Evolutionary conservation across 192 early-diverging fungal species (phyloP).

Genomic region (Linnemannia zychae): DNA sequence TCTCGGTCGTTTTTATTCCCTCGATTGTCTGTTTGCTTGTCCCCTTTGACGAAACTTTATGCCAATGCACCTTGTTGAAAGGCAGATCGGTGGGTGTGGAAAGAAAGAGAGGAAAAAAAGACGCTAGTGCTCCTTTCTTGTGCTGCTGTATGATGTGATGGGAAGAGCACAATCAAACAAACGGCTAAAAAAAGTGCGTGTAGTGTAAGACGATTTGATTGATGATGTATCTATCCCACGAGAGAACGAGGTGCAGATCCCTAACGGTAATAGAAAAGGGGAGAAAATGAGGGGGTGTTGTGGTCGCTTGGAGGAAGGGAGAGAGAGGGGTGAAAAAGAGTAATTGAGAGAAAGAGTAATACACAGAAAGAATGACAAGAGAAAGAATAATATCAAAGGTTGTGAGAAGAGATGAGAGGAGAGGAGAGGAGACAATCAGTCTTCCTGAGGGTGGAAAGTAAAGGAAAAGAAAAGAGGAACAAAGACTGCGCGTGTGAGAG

Average conservation of each 20-base stretch:
- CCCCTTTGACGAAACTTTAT: background rate
- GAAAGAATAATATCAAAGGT: background rate
- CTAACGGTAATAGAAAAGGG: background rate
- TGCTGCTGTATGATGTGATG: slow-evolving; percentile 18
- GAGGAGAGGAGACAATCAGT: background rate
- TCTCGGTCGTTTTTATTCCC: background rate
- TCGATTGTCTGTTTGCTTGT: background rate
- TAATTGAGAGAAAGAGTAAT: background rate
- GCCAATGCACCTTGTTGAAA: slow-evolving; percentile 21
- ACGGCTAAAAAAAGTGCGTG: background rate
- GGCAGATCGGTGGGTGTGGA: slow-evolving; percentile 12
- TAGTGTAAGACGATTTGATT: background rate
- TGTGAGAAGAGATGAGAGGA: background rate
- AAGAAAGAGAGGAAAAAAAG: background rate
- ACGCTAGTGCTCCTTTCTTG: background rate
- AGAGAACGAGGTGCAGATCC: background rate
- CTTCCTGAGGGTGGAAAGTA: background rate
- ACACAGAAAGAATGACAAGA: background rate
- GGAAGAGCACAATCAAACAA: slow-evolving; percentile 1
- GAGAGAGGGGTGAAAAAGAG: background rate
- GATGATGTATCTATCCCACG: background rate
- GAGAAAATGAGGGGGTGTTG: background rate
- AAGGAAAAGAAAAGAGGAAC: background rate
- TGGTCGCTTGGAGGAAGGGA: background rate
- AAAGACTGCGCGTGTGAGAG: background rate